Base-by-base conservation (phyloP, 148 eudicot species). In the Silene conica region DNA sequence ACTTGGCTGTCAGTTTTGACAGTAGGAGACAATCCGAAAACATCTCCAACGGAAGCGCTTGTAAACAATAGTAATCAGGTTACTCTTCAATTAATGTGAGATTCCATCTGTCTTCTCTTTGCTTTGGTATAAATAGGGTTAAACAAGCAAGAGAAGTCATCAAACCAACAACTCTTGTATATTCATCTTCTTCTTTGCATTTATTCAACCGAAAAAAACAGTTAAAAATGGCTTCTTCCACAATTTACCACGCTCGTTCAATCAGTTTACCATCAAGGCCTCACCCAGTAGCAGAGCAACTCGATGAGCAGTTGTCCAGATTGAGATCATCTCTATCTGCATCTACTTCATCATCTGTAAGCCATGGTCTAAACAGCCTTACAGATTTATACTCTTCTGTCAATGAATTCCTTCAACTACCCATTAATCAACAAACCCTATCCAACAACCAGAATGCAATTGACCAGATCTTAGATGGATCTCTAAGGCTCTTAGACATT, bases 211-310 rank as follows among this genome's bases (percentile, higher is more conserved):
- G n/a, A n/a, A n/a, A n/a, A n/a, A n/a, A n/a, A n/a, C n/a, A n/a
- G n/a, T n/a, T 67, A 60, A 15, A 78, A n/a, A 78, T 83, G 86
- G 79, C 86, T 23, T 74, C 78, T 58, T 73, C 80, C 22, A 41
- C 41, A 69, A 74, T 77, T 76, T 45, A 65, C 73, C 81, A 72
- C 26, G 67, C 75, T 25, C 82, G 86, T 21, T 83, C 86, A 9
- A 68, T 80, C 72, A 80, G 86, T 63, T 84, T 84, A 41, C 82
- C 82, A 59, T 73, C 84, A 16, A 76, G 78, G 68, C 67, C 86
- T 57, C 82, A 79, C 73, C 80, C 80, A 59, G 25, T 73, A 64
- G 20, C 57, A 10, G 70, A 64, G 28, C 80, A 81, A 66, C 38
- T 81, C 20, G 74, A 73, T 4, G 73, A 81, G 41, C 78, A 73